phyloP scores from a whole-genome alignment of 2,329 filamentous ascomycete species.

The Gaeumannomyces sp. region DNA sequence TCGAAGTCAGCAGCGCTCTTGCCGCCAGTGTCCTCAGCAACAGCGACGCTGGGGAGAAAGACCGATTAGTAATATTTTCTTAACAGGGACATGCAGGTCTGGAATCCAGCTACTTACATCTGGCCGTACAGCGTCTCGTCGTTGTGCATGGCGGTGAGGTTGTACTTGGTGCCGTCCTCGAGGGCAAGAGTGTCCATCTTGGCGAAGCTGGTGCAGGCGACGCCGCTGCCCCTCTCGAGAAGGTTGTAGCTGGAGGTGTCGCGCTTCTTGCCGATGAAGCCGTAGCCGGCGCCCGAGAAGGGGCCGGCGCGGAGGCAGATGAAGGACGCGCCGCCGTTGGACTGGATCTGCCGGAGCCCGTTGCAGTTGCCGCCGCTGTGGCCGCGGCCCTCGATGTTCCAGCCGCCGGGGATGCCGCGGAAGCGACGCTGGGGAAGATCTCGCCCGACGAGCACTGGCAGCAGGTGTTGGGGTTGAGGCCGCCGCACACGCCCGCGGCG shows the following conservation, averaged over 20 bases:
- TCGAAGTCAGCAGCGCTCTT: neutral
- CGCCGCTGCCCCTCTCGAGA: neutral
- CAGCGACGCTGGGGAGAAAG: neutral
- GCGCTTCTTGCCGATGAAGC: conserved; percentile 8
- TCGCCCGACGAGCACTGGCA: conserved; percentile 4
- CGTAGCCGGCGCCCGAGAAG: conserved; percentile 4
- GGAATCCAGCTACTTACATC: neutral
- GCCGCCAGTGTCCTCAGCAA: neutral
- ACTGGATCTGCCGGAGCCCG: neutral
- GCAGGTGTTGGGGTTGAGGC: conserved; percentile 5
- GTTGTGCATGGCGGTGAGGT: conserved; percentile 5
- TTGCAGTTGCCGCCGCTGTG: conserved; percentile 7
- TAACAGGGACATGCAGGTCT: too few species aligned
- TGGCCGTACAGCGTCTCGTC: neutral
- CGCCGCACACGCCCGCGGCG: neutral
- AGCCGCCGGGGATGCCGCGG: conserved; percentile 6
- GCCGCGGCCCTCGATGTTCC: conserved; percentile 5
- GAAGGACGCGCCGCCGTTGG: neutral
- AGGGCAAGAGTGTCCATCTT: neutral
- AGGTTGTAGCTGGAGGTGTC: neutral
- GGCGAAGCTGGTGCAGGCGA: neutral
- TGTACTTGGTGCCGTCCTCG: conserved; percentile 9
- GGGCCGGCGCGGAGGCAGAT: conserved; percentile 7
- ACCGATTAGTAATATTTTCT: too few species aligned
- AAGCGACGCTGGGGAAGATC: conserved; percentile 6